phyloP scores from a whole-genome alignment of 768 basidiomycete species.

The Psilocybe cyanescens region DNA sequence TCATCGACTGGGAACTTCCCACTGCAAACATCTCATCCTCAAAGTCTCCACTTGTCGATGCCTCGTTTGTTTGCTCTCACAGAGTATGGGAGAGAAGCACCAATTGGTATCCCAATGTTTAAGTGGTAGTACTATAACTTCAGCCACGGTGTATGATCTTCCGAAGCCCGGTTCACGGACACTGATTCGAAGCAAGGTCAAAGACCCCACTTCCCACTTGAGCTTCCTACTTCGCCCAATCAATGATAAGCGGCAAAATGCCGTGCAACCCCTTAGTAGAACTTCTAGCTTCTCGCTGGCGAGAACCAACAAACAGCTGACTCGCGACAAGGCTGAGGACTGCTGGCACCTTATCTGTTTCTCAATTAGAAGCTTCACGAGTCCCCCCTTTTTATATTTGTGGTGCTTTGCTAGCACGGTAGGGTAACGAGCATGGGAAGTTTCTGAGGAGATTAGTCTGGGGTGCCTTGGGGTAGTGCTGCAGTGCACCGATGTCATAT shows the following conservation, averaged over 20 bases:
- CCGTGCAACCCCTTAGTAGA: not conserved
- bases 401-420: not conserved
- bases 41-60: not conserved
- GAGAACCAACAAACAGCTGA: not conserved
- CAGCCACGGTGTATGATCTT: not conserved
- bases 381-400: not conserved
- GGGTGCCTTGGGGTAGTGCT: not conserved
- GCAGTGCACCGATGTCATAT: not conserved
- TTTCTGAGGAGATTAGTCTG: not conserved
- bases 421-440: not conserved
- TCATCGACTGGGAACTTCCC: not conserved
- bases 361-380: not conserved
- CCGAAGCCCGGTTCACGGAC: conserved; percentile 1
- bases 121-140: too few species aligned
- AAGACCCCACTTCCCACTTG: too few species aligned
- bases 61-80: not conserved
- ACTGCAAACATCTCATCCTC: not conserved
- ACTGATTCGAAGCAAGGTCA: not conserved
- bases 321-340: not conserved
- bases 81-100: not conserved
- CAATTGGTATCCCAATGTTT: not conserved
- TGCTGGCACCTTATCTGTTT: not conserved
- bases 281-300: not conserved
- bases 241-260: not conserved
- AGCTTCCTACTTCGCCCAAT: too few species aligned